Conservation (phyloP, 1,284 basidiomycete species). For the Fistulinella cinereoalba region DNA sequence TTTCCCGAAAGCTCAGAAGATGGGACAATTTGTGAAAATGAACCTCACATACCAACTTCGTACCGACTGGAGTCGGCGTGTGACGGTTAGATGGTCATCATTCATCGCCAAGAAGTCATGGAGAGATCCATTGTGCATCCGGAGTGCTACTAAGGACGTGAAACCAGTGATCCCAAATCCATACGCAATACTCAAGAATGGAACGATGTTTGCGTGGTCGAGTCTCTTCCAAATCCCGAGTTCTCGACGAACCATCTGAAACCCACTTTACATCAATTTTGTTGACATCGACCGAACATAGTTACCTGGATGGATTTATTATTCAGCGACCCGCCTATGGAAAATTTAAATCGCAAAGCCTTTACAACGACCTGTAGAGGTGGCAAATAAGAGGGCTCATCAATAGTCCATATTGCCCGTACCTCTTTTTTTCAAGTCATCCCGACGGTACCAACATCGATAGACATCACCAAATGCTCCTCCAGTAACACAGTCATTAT, state of each 20-base stretch:
- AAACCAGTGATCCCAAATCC: constrained; percentile 13
- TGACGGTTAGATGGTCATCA: background rate
- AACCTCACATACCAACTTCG: too few species aligned
- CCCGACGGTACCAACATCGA: constrained; percentile 5
- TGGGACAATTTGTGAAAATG: too few species aligned
- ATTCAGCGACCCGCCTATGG: background rate
- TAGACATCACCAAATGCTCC: constrained; percentile 17
- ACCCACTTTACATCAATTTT: background rate
- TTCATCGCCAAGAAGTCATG: constrained; percentile 4
- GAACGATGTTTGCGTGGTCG: constrained; percentile 8
- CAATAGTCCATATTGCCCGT: background rate
- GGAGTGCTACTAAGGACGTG: constrained; percentile 17
- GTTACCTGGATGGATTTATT: background rate
- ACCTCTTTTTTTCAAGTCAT: constrained; percentile 7
- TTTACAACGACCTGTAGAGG: constrained; percentile 20
- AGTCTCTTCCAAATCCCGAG: constrained; percentile 21
- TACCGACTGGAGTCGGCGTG: constrained; percentile 7
- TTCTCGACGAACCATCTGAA: constrained; percentile 15
- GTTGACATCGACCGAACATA: background rate
- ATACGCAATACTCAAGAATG: constrained; percentile 11
- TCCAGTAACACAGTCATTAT: constrained; percentile 2
- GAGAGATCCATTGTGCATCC: constrained; percentile 20
- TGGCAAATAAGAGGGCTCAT: background rate
- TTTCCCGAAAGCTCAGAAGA: background rate
- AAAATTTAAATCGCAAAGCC: constrained; percentile 5